Conservation (phyloP, 2,329 filamentous ascomycete species). For the Chaetomium globosum region DNA sequence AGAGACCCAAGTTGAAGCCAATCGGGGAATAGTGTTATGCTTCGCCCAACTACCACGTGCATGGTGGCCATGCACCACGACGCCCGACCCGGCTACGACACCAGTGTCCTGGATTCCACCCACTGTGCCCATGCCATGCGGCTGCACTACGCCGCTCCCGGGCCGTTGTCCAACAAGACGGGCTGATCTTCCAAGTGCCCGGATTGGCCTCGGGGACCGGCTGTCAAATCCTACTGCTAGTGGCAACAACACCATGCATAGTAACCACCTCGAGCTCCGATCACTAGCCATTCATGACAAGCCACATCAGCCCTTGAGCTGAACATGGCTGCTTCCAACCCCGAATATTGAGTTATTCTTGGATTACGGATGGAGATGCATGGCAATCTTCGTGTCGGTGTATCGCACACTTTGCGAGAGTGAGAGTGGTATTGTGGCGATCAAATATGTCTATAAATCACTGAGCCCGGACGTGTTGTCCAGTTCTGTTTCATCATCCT, state of each 20-base stretch:
- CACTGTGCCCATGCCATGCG: conserved; percentile 1
- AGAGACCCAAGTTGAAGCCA: not conserved
- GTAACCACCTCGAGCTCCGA: not conserved
- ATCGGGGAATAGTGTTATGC: not conserved
- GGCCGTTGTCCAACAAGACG: not conserved
- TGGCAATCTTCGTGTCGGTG: conserved; percentile 3
- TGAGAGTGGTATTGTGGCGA: not conserved
- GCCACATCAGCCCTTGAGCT: conserved; percentile 13
- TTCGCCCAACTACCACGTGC: not conserved
- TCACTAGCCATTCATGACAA: conserved; percentile 4
- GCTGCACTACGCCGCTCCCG: conserved; percentile 7
- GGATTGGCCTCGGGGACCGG: not conserved
- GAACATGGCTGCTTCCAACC: conserved; percentile 5
- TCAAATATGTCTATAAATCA: conserved; percentile 9
- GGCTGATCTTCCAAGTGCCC: not conserved
- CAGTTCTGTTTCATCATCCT: not conserved
- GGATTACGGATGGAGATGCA: not conserved
- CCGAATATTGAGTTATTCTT: conserved; percentile 1
- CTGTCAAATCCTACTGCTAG: not conserved
- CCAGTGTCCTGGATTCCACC: not conserved
- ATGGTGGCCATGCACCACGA: not conserved
- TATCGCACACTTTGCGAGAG: not conserved
- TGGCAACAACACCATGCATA: not conserved
- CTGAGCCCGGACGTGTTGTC: not conserved
- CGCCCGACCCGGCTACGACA: not conserved